These are phyloP conservation scores for Whalleya microplaca DNA, from an alignment of 2,329 filamentous ascomycete genomes.

Conservation along the genomic window DNA sequence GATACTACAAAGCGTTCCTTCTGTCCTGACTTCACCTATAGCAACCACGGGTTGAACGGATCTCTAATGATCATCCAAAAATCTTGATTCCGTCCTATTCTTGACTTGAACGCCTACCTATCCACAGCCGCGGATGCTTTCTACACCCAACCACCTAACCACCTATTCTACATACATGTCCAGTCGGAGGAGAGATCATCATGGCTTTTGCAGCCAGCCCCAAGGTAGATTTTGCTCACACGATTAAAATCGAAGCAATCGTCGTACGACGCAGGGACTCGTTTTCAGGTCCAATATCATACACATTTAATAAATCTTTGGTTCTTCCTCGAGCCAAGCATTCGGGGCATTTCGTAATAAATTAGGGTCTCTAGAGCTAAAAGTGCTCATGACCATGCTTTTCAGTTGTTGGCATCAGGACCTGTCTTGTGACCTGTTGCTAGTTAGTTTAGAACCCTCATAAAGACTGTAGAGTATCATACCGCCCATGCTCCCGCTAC, in stretches of 20 bases:
- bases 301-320: constrained; percentile 25
- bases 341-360: neutral
- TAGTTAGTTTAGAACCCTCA: constrained; percentile 26
- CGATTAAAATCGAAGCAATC: constrained; percentile 25
- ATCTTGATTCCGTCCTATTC: constrained; percentile 34
- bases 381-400: constrained; percentile 26
- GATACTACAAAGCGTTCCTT: neutral
- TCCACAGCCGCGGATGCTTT: constrained; percentile 40
- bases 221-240: constrained; percentile 21
- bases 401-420: constrained; percentile 25
- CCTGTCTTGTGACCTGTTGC: constrained; percentile 34
- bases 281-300: constrained; percentile 33
- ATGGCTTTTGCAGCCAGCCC: constrained; percentile 44
- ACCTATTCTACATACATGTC: constrained; percentile 55
- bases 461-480: constrained; percentile 46
- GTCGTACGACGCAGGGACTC: constrained; percentile 21
- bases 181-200: constrained; percentile 58
- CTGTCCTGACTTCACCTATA: neutral
- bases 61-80: constrained; percentile 20
- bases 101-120: constrained; percentile 40
- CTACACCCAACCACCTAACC: constrained; percentile 52
- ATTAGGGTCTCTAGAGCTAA: constrained; percentile 20
- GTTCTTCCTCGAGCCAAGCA: neutral
- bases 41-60: neutral
- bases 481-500: constrained; percentile 91